Percentiles rank a stretch among this genome's conserved stretches.
phyloP scores from a whole-genome alignment of 768 basidiomycete species.

The Clitopilus passeckerianus region DNA sequence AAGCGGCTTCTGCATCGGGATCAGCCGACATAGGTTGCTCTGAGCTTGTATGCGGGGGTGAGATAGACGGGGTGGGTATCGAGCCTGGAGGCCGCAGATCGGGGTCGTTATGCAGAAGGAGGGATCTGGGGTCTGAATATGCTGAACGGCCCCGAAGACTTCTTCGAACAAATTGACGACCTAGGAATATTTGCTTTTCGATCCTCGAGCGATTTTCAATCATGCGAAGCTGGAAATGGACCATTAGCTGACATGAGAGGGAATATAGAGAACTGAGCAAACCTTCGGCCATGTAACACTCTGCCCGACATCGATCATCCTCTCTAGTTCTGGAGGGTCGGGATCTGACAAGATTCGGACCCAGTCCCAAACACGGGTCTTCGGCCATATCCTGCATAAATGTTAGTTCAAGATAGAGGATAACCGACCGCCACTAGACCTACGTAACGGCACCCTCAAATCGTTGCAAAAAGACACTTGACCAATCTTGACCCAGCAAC shows the following conservation, averaged over 20 bases:
- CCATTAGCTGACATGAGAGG: no score
- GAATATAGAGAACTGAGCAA: neutral
- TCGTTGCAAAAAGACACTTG: slow-evolving; percentile 90
- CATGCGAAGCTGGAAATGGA: slow-evolving; percentile 70
- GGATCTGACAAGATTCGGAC: slow-evolving; percentile 81
- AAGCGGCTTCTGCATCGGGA: slow-evolving; percentile 74
- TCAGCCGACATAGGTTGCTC: slow-evolving; percentile 68
- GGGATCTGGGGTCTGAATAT: slow-evolving; percentile 16
- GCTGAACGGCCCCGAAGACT: slow-evolving; percentile 33
- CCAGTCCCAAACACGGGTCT: slow-evolving; percentile 82
- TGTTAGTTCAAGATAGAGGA: slow-evolving; percentile 10
- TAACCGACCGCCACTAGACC: slow-evolving; percentile 27
- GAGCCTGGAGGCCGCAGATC: slow-evolving; percentile 9
- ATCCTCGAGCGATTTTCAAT: slow-evolving; percentile 84
- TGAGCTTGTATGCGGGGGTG: slow-evolving; percentile 32
- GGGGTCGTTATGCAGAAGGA: slow-evolving; percentile 13
- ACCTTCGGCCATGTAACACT: slow-evolving; percentile 97
- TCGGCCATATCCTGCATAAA: slow-evolving; percentile 61
- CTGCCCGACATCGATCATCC: slow-evolving; percentile 87
- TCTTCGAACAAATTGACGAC: slow-evolving; percentile 67
- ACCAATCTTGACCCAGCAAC: slow-evolving; percentile 92
- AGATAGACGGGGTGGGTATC: slow-evolving; percentile 13
- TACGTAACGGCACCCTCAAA: slow-evolving; percentile 89
- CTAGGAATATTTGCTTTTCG: slow-evolving; percentile 79
- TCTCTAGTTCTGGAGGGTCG: slow-evolving; percentile 67